Conservation (phyloP, 805 yeast species). For the Metschnikowia kofuensis region DNA sequence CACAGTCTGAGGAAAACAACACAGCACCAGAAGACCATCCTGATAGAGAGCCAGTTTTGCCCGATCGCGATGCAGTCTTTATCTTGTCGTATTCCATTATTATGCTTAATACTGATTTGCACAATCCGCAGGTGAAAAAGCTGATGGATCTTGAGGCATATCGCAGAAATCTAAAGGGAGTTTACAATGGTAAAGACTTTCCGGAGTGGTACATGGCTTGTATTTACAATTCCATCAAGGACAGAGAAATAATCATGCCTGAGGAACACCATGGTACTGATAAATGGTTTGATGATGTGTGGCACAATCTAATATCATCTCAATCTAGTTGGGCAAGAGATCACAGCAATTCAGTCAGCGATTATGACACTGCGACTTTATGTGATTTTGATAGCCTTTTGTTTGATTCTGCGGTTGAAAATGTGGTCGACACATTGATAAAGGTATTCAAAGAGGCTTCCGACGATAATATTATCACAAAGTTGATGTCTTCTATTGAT, state of each 20-base stretch:
- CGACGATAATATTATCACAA: constrained; percentile 84
- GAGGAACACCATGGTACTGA: constrained; percentile 95
- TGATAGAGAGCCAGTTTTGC: constrained; percentile 46
- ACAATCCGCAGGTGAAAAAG: constrained; percentile 86
- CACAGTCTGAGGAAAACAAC: constrained; percentile 41
- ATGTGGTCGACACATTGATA: constrained; percentile 68
- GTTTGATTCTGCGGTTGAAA: constrained; percentile 61
- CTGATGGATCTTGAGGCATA: constrained; percentile 90
- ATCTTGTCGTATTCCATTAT: constrained; percentile 88
- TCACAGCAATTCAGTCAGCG: constrained; percentile 11
- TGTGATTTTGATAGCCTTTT: constrained; percentile 69
- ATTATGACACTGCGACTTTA: constrained; percentile 23
- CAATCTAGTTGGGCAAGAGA: constrained; percentile 26
- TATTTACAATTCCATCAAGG: constrained; percentile 76
- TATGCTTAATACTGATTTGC: constrained; percentile 90
- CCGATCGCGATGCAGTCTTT: constrained; percentile 84
- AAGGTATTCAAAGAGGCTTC: constrained; percentile 82
- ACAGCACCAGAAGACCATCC: constrained; percentile 23
- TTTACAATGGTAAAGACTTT: constrained; percentile 72
- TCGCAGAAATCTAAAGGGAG: constrained; percentile 74
- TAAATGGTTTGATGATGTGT: constrained; percentile 84
- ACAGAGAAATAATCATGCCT: constrained; percentile 92
- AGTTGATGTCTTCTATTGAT: constrained; percentile 85
- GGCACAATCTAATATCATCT: constrained; percentile 67
- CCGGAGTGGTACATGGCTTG: constrained; percentile 81